A percentile compares a stretch with the other conserved stretches of the same genome.
Evolutionary conservation across 129 eudicot species (phyloP).

Genomic region (Helichrysum umbraculigerum): DNA sequence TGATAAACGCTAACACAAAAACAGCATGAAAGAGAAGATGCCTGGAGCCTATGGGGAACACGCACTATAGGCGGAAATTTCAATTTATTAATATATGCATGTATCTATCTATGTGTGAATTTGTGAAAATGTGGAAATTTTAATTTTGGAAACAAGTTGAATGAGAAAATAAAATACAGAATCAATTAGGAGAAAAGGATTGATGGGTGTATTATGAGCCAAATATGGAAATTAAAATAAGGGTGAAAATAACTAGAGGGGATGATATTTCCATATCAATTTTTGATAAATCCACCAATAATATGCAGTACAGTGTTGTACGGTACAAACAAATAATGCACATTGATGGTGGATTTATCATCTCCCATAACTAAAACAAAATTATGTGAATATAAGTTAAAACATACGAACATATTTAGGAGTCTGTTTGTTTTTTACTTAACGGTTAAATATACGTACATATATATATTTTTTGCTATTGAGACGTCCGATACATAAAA

Average conservation of each 20-base stretch:
- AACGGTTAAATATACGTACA: too few species aligned
- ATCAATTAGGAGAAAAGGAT: slow-evolving; percentile 1
- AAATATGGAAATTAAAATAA: slow-evolving; percentile 18
- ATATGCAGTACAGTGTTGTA: too few species aligned
- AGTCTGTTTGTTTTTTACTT: background rate
- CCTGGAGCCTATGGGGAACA: slow-evolving; percentile 33
- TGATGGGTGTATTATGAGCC: slow-evolving; percentile 11
- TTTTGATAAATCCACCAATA: too few species aligned
- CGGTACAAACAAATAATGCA: too few species aligned
- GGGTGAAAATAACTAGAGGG: background rate
- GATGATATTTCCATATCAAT: too few species aligned
- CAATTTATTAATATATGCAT: slow-evolving; percentile 20
- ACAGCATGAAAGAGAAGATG: slow-evolving; percentile 57
- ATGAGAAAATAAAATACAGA: background rate
- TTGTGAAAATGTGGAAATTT: background rate
- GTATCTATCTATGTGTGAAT: background rate
- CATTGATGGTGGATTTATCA: too few species aligned
- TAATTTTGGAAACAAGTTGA: background rate
- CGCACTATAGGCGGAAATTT: slow-evolving; percentile 39
- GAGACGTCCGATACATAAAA: too few species aligned
- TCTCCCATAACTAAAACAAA: background rate
- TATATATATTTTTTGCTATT: too few species aligned
- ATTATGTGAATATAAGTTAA: background rate
- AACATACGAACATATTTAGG: background rate
- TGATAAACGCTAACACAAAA: slow-evolving; percentile 58